Evolutionary conservation across 1,284 basidiomycete species (phyloP).

Genomic region (Hymenochaete sp.): DNA sequence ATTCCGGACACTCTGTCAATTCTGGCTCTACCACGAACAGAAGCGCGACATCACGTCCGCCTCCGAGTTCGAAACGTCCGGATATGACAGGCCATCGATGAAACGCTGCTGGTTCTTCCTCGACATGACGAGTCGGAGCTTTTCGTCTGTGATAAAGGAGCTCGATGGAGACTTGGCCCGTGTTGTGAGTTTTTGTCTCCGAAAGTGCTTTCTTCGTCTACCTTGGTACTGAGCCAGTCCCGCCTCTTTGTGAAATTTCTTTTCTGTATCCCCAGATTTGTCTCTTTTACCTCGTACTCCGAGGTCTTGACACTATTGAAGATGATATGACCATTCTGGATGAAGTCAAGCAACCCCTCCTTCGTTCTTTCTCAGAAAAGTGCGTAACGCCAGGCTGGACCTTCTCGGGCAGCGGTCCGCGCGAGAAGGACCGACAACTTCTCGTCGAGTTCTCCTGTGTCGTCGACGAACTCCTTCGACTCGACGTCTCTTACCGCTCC

Average conservation of each 20-base stretch:
- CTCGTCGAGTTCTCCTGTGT: constrained; percentile 83
- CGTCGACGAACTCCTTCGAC: constrained; percentile 71
- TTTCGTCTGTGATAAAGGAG: constrained; percentile 93
- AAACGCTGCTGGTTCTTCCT: constrained; percentile 85
- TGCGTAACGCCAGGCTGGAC: constrained; percentile 84
- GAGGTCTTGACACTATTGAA: constrained; percentile 93
- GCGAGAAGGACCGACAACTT: constrained; percentile 86
- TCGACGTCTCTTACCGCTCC: constrained; percentile 64
- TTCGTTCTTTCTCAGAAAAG: constrained; percentile 79
- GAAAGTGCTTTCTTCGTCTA: constrained; percentile 1
- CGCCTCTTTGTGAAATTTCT: background rate
- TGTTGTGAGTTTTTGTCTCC: constrained; percentile 49
- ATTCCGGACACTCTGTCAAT: constrained; percentile 71
- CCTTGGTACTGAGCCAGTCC: background rate
- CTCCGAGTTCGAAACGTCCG: constrained; percentile 63
- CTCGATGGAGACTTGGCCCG: constrained; percentile 91
- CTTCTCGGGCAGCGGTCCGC: constrained; percentile 74
- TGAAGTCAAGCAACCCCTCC: constrained; percentile 76
- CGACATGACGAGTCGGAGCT: constrained; percentile 85
- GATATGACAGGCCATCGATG: constrained; percentile 83
- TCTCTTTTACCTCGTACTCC: constrained; percentile 91
- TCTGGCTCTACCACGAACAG: constrained; percentile 69
- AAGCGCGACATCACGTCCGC: constrained; percentile 72
- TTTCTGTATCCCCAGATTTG: constrained; percentile 53
- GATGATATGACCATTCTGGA: constrained; percentile 97